phyloP scores from a whole-genome alignment of 192 early-diverging fungal genomes.

The Backusella sp. region DNA sequence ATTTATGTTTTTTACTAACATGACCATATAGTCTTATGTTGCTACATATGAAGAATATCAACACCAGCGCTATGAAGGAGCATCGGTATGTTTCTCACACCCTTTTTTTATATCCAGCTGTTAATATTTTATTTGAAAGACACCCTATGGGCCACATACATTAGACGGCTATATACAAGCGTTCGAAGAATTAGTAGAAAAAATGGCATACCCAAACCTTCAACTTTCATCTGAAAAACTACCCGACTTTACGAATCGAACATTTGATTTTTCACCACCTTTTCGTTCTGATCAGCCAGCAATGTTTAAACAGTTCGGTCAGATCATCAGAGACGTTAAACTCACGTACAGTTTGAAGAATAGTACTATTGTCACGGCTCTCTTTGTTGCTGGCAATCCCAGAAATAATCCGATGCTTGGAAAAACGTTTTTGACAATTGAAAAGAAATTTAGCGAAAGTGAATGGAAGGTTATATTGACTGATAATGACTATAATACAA shows the following conservation, averaged over 20 bases:
- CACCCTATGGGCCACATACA: constrained; percentile 58
- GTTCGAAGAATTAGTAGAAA: constrained; percentile 45
- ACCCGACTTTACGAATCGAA: constrained; percentile 16
- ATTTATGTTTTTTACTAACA: not conserved
- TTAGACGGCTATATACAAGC: constrained; percentile 49
- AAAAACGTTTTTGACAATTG: constrained; percentile 25
- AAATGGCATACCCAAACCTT: constrained; percentile 31
- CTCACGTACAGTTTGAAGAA: not conserved
- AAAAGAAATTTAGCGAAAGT: not conserved
- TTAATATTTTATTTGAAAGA: constrained; percentile 21
- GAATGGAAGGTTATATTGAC: constrained; percentile 25
- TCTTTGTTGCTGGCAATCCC: constrained; percentile 35
- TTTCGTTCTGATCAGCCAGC: constrained; percentile 9
- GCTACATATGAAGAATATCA: constrained; percentile 61
- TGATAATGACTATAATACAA: constrained; percentile 29
- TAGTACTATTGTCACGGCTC: not conserved
- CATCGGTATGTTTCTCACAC: constrained; percentile 22
- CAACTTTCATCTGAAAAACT: not conserved
- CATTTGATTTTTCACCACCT: constrained; percentile 6
- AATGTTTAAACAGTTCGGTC: constrained; percentile 29
- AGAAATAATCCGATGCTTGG: constrained; percentile 25
- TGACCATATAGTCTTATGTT: constrained; percentile 32
- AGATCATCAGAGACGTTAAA: constrained; percentile 19
- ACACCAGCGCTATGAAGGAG: constrained; percentile 61
- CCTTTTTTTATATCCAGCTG: no score